Base-by-base conservation (phyloP, 2,329 filamentous ascomycete genomes). In the Cladosporium sp. region DNA sequence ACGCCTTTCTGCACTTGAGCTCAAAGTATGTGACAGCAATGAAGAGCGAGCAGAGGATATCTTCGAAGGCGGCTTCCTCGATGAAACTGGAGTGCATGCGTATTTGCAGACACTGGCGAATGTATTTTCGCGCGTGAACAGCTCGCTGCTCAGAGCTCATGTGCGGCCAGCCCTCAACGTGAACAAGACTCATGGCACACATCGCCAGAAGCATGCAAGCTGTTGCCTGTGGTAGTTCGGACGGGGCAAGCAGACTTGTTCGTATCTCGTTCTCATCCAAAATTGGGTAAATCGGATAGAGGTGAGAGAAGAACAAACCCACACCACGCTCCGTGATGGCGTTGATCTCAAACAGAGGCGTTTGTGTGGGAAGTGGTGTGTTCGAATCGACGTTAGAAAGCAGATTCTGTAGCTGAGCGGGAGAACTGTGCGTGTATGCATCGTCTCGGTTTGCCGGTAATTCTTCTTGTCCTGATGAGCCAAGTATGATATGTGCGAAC, bases 21-120 rank as follows among this genome's bases (percentile, higher is more conserved):
- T 57, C 55, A 36, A 57, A 57, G 16, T 53, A 53, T 1, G 55
- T 51, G 7, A 55, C 51, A 5, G 50, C 51, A 8, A 57, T 51
- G 38, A 57, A 57, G 6, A 55, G 36, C 11, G 53, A 55, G 13
- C 49, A 46, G 16, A 57, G 36, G 1, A 57, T 47, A 33, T 57
- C 53, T 15, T 51, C 38, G 15, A 51, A 45, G 0, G 47, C 36
- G 4, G 51, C 50, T 16, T 48, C 38, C 20, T 53, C 53, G 16
- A 46, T 46, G 7, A 43, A 49, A 7, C 49, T 27, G 6, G 38
- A 19, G 8, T 48, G 27, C 11, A 53, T 39, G 3, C 53, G 42
- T 6, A 40, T 43, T n/a, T 55, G 43, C 12, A 49, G 48, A 45
- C 53, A 55, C 19, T 42, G 43, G 22, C 53, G 39, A 22, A 54